phyloP scores from a whole-genome alignment of 768 basidiomycete species.

The Collybia sordida region DNA sequence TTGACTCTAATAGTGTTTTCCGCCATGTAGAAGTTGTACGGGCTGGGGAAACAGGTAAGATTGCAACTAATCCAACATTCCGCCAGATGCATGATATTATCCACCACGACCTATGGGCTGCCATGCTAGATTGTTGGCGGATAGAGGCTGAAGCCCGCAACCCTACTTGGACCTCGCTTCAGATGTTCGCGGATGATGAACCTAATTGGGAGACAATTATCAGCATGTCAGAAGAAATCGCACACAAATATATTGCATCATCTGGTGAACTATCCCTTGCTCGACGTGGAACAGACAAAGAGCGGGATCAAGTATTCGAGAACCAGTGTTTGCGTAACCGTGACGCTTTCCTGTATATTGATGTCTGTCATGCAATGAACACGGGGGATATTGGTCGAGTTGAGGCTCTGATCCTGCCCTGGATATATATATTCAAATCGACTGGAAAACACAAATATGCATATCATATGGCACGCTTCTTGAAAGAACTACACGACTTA shows the following conservation, averaged over 20 bases:
- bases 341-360: slow-evolving; percentile 29
- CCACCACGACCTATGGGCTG: slow-evolving; percentile 16
- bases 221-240: slow-evolving; percentile 12
- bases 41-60: slow-evolving; percentile 21
- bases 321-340: slow-evolving; percentile 17
- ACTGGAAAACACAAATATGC: slow-evolving; percentile 30
- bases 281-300: neutral
- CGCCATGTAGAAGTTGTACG: slow-evolving; percentile 12
- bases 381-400: slow-evolving; percentile 31
- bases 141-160: slow-evolving; percentile 12
- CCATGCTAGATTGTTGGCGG: slow-evolving; percentile 25
- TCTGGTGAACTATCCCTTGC: neutral
- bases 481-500: too few species aligned
- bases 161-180: slow-evolving; percentile 5
- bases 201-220: slow-evolving; percentile 19
- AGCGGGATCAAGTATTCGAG: slow-evolving; percentile 16
- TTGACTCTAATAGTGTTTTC: slow-evolving; percentile 5
- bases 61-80: slow-evolving; percentile 23
- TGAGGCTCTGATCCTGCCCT: slow-evolving; percentile 21
- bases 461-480: slow-evolving; percentile 17
- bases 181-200: slow-evolving; percentile 17
- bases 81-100: slow-evolving; percentile 27
- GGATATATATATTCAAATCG: slow-evolving; percentile 27
- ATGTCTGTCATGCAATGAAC: slow-evolving; percentile 25
- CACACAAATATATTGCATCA: slow-evolving; percentile 10